phyloP scores from a whole-genome alignment of 2,329 filamentous ascomycete species.

The Lachnellula willkommii region DNA sequence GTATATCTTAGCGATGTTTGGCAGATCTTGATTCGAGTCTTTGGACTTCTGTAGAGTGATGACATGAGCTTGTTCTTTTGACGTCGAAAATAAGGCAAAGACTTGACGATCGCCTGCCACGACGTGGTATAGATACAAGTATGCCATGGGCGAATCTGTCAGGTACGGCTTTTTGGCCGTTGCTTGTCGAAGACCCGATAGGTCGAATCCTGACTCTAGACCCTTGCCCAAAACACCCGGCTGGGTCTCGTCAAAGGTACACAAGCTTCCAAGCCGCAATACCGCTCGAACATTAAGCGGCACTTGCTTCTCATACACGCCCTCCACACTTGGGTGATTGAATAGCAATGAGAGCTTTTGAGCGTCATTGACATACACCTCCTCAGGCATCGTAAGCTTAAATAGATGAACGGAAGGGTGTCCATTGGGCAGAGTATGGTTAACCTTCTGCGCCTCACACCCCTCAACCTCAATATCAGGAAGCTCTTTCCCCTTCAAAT shows the following conservation, averaged over 20 bases:
- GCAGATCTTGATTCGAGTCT: constrained; percentile 74
- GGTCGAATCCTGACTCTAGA: constrained; percentile 87
- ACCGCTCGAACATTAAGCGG: constrained; percentile 82
- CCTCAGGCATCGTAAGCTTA: constrained; percentile 84
- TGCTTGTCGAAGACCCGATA: constrained; percentile 66
- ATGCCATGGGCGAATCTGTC: constrained; percentile 66
- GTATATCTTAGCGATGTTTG: constrained; percentile 88
- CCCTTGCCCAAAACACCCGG: constrained; percentile 87
- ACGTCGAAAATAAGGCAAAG: constrained; percentile 87
- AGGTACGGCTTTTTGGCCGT: constrained; percentile 71
- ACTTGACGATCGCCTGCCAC: constrained; percentile 85
- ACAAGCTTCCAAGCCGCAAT: constrained; percentile 82
- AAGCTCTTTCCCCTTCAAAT: constrained; percentile 79
- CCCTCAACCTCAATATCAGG: constrained; percentile 83
- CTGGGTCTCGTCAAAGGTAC: constrained; percentile 88
- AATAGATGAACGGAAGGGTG: constrained; percentile 92
- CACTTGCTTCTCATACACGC: constrained; percentile 92
- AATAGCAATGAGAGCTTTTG: constrained; percentile 79
- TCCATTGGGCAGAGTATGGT: constrained; percentile 87
- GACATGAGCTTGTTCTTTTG: constrained; percentile 72
- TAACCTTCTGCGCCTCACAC: constrained; percentile 88
- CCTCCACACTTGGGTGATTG: constrained; percentile 90
- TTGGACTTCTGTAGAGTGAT: constrained; percentile 79
- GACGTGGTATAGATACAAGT: constrained; percentile 90
- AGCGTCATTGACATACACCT: constrained; percentile 77